Evolutionary conservation across 2,329 filamentous ascomycete species (phyloP).

Genomic region (Diaporthe citrichinensis): DNA sequence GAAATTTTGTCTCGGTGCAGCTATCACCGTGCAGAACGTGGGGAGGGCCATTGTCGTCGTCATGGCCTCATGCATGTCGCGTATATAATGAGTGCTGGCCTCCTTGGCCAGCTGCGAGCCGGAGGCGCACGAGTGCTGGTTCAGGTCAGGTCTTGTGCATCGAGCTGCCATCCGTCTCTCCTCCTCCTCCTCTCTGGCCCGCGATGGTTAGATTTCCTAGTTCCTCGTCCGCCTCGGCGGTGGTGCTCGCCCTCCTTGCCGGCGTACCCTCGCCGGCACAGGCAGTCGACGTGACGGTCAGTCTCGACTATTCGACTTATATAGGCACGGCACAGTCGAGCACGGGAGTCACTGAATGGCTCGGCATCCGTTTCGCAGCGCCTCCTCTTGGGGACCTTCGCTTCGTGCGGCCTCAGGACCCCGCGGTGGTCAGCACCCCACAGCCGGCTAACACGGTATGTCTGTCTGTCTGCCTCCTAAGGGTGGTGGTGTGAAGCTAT

Average conservation of each 20-base stretch:
- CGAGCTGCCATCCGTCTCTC: not conserved
- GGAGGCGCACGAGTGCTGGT: not conserved
- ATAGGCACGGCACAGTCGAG: slow-evolving; percentile 36
- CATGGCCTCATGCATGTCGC: not conserved
- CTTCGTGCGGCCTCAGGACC: slow-evolving; percentile 77
- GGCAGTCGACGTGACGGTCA: slow-evolving; percentile 35
- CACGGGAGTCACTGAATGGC: slow-evolving; percentile 51
- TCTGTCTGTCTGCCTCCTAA: not conserved
- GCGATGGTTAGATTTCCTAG: slow-evolving; percentile 8
- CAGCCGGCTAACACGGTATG: slow-evolving; percentile 67
- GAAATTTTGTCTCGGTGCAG: slow-evolving; percentile 18
- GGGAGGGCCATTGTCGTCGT: not conserved
- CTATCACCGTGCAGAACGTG: slow-evolving; percentile 4
- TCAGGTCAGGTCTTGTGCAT: slow-evolving; percentile 10
- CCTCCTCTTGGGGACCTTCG: slow-evolving; percentile 75
- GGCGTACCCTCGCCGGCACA: not conserved
- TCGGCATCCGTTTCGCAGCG: slow-evolving; percentile 81
- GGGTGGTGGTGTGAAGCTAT: not conserved
- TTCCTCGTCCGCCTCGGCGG: slow-evolving; percentile 16
- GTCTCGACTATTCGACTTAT: slow-evolving; percentile 40
- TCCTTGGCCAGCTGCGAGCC: not conserved
- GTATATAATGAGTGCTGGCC: slow-evolving; percentile 11
- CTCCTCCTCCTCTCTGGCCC: not conserved
- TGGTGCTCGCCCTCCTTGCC: slow-evolving; percentile 14
- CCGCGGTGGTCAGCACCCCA: slow-evolving; percentile 58